Evolutionary conservation across 805 yeast species (phyloP), one percentile per base, ranked within the genome.

Genomic region (Candida ovalis): DNA sequence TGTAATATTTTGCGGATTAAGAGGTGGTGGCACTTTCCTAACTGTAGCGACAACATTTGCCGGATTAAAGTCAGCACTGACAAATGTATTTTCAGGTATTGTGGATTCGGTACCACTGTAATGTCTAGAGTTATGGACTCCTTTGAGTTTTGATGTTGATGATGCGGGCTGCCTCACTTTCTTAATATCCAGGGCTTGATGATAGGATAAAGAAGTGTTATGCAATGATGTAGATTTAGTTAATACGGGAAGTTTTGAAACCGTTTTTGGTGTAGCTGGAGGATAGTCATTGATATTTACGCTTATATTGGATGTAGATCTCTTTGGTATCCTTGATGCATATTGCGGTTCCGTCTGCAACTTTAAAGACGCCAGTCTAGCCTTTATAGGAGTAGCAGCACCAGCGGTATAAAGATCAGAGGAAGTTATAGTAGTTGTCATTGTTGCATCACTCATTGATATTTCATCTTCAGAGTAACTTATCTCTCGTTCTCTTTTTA

Each of bases 251-350:
- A 56, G 42, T 23, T 48, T 54, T 22, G 46, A 32, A 21, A 17
- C 17, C 21, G 19, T 17, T 17, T n/a, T 4, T 35, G 17, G 4
- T 5, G 42, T 4, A 3, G 40, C 22, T 28, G 42, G 18, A 21
- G 51, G 46, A 12, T 43, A 21, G 46, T 48, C 48, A 27, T 47
- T 18, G 35, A 46, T 30, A 24, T 45, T 46, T 23, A 55, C 38
- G 15, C 52, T 48, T 21, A 45, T 49, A 7, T 51, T 48, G 27
- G 59, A 55, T 1, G 58, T 56, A 2, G 63, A 58, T 22, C 57
- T 42, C 7, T 50, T 57, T 4, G 66, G 66, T 15, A 61, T 61
- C 30, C 52, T 48, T 10, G 63, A 59, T 2, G 47, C 48, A 44
- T 57, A 59, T 15, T 53, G 55, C 2, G 55, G 43, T 8, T 54